Percentiles rank a stretch among this genome's conserved stretches.
These are phyloP conservation scores for Chloropicon primus DNA, from an alignment of 139 green algal genomes.

Conservation along the genomic window DNA sequence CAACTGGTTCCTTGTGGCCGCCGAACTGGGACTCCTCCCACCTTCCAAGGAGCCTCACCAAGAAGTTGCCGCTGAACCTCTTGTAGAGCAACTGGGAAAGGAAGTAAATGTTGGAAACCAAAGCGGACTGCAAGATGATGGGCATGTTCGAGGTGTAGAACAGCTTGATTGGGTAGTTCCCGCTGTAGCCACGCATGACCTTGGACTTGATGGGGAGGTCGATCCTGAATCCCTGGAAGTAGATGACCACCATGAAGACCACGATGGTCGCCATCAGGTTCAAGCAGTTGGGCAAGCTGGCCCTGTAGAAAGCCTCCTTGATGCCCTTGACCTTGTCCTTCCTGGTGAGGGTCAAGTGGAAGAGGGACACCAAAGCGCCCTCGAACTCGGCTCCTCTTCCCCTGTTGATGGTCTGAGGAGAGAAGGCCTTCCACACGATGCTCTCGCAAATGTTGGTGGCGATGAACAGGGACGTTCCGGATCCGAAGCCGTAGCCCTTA, in stretches of 20 bases:
- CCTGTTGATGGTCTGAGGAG: slow-evolving; percentile 38
- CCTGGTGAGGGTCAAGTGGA: slow-evolving; percentile 90
- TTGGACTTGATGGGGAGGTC: slow-evolving; percentile 94
- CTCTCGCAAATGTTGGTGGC: slow-evolving; percentile 99
- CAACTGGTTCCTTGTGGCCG: slow-evolving; percentile 75
- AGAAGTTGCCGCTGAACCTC: slow-evolving; percentile 79
- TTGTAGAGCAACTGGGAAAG: slow-evolving; percentile 99
- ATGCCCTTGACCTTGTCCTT: slow-evolving; percentile 82
- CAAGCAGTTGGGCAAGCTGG: slow-evolving; percentile 92
- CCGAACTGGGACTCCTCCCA: slow-evolving; percentile 61
- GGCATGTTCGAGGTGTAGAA: slow-evolving; percentile 99
- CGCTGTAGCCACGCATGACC: slow-evolving; percentile 61
- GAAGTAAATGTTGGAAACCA: slow-evolving; percentile 99
- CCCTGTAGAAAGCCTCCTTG: slow-evolving; percentile 97
- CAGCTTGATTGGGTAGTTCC: slow-evolving; percentile 98
- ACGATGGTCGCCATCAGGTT: slow-evolving; percentile 90
- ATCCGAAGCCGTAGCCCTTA: slow-evolving; percentile 93
- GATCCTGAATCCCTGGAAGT: slow-evolving; percentile 82
- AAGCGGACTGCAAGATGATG: slow-evolving; percentile 97
- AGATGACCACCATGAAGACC: slow-evolving; percentile 94
- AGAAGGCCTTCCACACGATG: slow-evolving; percentile 99
- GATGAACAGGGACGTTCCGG: slow-evolving; percentile 98
- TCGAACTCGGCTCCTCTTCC: slow-evolving; percentile 91
- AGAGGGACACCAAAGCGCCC: slow-evolving; percentile 90
- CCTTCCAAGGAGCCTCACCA: slow-evolving; percentile 76